Percentiles rank a stretch among this genome's conserved stretches.
These are phyloP conservation scores for Alliaria petiolata DNA, from an alignment of 345 rosid genomes.

Conservation along the genomic window DNA sequence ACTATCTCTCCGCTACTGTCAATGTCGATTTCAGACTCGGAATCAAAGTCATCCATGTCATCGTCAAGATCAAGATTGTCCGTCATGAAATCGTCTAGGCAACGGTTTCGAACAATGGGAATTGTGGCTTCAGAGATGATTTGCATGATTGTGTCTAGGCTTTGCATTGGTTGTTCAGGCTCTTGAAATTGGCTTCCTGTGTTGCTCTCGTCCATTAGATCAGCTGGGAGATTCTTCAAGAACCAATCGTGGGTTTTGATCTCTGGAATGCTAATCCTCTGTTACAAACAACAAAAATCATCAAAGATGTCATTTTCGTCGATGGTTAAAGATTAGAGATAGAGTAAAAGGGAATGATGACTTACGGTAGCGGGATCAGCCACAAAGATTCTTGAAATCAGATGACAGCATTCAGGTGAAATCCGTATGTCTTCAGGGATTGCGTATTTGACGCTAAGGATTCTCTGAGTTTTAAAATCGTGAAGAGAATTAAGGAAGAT, in stretches of 20 bases:
- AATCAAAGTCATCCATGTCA: conserved; percentile 84
- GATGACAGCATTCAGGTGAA: conserved; percentile 73
- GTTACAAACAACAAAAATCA: conserved; percentile 28
- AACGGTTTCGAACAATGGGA: conserved; percentile 54
- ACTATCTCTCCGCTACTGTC: conserved; percentile 95
- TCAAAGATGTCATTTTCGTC: background rate
- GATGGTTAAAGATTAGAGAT: background rate
- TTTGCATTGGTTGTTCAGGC: conserved; percentile 88
- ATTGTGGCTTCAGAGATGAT: conserved; percentile 88
- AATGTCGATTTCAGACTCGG: conserved; percentile 78
- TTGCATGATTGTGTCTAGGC: conserved; percentile 83
- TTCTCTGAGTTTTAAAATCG: conserved; percentile 47
- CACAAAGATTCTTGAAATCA: conserved; percentile 81
- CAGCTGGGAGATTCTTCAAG: conserved; percentile 83
- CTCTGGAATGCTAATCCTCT: conserved; percentile 89
- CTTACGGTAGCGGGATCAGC: conserved; percentile 75
- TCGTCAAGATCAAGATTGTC: conserved; percentile 68
- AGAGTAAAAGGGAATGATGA: background rate
- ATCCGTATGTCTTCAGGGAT: conserved; percentile 71
- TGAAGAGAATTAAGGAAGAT: background rate
- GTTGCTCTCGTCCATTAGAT: conserved; percentile 57
- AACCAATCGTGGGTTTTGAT: conserved; percentile 83
- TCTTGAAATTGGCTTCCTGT: conserved; percentile 61
- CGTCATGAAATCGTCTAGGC: conserved; percentile 47
- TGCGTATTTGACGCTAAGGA: conserved; percentile 78